Evolutionary conservation across 768 basidiomycete species (phyloP), one percentile per base, ranked within the genome.

Genomic region (Sarcodon aspratus): DNA sequence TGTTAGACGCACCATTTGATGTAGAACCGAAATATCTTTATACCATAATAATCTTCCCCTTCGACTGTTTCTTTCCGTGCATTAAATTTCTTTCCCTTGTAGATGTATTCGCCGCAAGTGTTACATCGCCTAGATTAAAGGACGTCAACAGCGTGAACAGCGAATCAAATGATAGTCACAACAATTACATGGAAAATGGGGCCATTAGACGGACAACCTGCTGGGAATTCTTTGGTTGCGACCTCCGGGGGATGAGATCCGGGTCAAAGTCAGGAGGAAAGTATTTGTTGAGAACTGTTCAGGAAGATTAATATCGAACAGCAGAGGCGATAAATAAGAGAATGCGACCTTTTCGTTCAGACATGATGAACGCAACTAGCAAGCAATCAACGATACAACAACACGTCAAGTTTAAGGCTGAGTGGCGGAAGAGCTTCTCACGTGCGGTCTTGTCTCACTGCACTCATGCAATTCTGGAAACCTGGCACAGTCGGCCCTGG

Each of bases 1-100:
- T 62, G 53, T 52, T 59, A 58, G 44, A 72, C 79, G 47, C 48
- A 79, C 89, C 88, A 92, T 69, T 91, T 92, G 58, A 92, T 92
- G 58, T 91, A 92, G 65, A 92, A 92, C 35, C 88, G 74, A 63
- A 92, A 92, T 48, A 91, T 93, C 69, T 96, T 97, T 73, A 99
- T 98, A 7, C 95, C 94, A 71, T 89, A 90, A 60, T 99, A 99
- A 55, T 96, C 92, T 62, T 98, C 95, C 0, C 89, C 92, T 1
- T 92, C 85, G 8, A 96, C 96, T 0, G 95, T 98, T 70, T 99
- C 96, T 63, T 99, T 98, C 45, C 95, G 77, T 6, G 96, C 96
- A 57, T 99, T 98, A 72, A 99, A 99, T 67, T 99, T 99, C 73
- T 99, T 99, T 44, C 96, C 96, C 64, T 99, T 97, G 68, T 97